Evolutionary conservation across 2,329 filamentous ascomycete genomes (phyloP).

Genomic region (Calonectria pteridis): DNA sequence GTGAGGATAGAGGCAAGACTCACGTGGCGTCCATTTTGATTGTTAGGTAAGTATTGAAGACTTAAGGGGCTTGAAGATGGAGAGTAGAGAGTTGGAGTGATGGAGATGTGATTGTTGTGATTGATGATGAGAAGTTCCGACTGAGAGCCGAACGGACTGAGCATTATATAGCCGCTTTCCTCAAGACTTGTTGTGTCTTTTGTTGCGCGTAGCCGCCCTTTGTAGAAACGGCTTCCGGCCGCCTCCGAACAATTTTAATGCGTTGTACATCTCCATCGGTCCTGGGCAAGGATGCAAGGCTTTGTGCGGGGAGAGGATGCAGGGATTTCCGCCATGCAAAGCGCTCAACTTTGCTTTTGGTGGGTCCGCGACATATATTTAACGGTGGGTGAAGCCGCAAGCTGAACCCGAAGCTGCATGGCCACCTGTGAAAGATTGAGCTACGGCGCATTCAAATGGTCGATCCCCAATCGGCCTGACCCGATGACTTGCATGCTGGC

Average conservation of each 20-base stretch:
- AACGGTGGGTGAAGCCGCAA: not conserved
- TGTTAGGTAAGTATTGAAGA: not conserved
- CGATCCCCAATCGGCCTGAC: not conserved
- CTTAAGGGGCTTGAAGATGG: not conserved
- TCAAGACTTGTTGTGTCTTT: not conserved
- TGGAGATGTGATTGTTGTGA: conserved; percentile 4
- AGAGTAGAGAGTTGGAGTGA: not conserved
- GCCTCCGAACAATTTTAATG: not conserved
- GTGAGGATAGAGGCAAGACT: not conserved
- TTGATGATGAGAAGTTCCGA: not conserved
- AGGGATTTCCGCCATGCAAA: conserved; percentile 2
- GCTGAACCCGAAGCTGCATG: conserved; percentile 8
- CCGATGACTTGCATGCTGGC: conserved; percentile 8
- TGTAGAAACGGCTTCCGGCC: not conserved
- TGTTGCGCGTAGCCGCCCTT: not conserved
- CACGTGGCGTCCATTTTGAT: conserved; percentile 10
- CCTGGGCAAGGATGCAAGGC: not conserved
- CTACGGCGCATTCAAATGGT: not conserved
- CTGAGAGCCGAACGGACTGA: not conserved
- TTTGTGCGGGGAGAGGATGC: not conserved
- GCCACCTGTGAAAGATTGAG: not conserved
- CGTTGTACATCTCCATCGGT: not conserved
- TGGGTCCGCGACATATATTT: not conserved
- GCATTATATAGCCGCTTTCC: not conserved
- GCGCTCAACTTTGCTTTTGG: not conserved